These are phyloP conservation scores for Penicillium digitatum DNA, from an alignment of 2,329 filamentous ascomycete species.

Conservation along the genomic window DNA sequence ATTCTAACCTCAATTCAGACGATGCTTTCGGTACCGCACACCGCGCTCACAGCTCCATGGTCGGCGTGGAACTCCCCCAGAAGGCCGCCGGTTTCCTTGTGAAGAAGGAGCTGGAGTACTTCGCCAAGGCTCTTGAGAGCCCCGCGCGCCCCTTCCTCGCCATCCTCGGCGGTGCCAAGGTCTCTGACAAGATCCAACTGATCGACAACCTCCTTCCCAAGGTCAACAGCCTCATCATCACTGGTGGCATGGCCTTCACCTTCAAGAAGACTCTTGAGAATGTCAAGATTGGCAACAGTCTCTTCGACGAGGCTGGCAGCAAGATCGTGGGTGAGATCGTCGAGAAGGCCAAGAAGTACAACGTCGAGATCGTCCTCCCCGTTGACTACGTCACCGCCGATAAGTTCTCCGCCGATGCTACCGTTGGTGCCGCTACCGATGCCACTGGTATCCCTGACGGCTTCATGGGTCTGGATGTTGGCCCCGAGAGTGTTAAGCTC, in stretches of 20 bases:
- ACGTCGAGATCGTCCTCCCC: slow-evolving; percentile 90
- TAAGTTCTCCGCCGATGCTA: slow-evolving; percentile 85
- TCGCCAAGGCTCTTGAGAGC: slow-evolving; percentile 89
- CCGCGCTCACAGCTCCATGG: slow-evolving; percentile 98
- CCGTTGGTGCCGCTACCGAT: slow-evolving; percentile 77
- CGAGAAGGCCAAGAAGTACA: slow-evolving; percentile 94
- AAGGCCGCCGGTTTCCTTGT: slow-evolving; percentile 98
- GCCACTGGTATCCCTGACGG: slow-evolving; percentile 87
- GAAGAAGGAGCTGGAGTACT: slow-evolving; percentile 99
- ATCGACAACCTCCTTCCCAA: slow-evolving; percentile 99
- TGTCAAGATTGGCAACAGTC: slow-evolving; percentile 80
- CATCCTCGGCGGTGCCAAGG: slow-evolving; percentile 96
- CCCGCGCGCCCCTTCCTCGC: slow-evolving; percentile 95
- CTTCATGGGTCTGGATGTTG: slow-evolving; percentile 97
- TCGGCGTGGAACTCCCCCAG: slow-evolving; percentile 89
- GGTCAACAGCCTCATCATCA: slow-evolving; percentile 94
- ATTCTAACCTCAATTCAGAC: slow-evolving; percentile 52
- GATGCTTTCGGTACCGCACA: slow-evolving; percentile 98
- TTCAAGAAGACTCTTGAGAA: slow-evolving; percentile 98
- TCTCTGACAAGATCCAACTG: slow-evolving; percentile 98
- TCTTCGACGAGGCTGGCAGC: slow-evolving; percentile 91
- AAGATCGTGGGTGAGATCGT: slow-evolving; percentile 85
- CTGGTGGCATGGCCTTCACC: slow-evolving; percentile 98
- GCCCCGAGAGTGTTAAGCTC: slow-evolving; percentile 78
- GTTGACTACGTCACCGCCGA: slow-evolving; percentile 95